Conservation (phyloP, 2,329 filamentous ascomycete genomes). For the Talaromyces sp. region DNA sequence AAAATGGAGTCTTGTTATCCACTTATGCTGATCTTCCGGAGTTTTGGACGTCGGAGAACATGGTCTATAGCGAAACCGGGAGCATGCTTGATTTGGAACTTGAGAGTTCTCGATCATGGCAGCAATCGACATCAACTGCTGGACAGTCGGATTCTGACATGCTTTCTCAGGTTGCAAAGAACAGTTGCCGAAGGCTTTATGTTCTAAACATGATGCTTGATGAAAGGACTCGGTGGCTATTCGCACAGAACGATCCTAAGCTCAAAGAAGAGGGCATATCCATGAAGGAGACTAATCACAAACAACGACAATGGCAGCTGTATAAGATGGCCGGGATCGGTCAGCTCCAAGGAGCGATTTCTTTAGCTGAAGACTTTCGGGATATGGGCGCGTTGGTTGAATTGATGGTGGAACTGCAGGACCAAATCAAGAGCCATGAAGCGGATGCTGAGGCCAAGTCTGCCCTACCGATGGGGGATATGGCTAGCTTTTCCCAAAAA, state of each 20-base stretch:
- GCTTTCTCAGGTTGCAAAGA: constrained; percentile 45
- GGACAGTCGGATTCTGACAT: constrained; percentile 26
- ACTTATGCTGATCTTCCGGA: constrained; percentile 66
- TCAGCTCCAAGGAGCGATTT: constrained; percentile 52
- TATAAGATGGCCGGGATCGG: constrained; percentile 46
- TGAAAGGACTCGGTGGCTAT: constrained; percentile 55
- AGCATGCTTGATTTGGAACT: constrained; percentile 36
- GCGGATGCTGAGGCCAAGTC: constrained; percentile 5
- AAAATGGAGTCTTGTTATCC: constrained; percentile 57
- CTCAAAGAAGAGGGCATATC: constrained; percentile 43
- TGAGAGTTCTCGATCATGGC: constrained; percentile 35
- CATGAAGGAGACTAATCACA: constrained; percentile 38
- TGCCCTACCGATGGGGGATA: constrained; percentile 17
- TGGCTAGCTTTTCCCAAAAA: constrained; percentile 29
- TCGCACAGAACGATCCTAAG: constrained; percentile 46
- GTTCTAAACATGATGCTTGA: constrained; percentile 53
- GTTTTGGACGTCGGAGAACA: constrained; percentile 72
- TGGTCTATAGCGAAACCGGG: constrained; percentile 32
- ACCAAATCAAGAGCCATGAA: constrained; percentile 26
- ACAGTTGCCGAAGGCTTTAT: constrained; percentile 50
- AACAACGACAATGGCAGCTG: constrained; percentile 42
- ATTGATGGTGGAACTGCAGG: constrained; percentile 36
- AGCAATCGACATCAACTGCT: constrained; percentile 23
- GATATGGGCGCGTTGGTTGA: constrained; percentile 60
- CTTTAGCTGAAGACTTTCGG: constrained; percentile 55